phyloP scores from a whole-genome alignment of 305 asterid genomes.

The Solanum hybrid region DNA sequence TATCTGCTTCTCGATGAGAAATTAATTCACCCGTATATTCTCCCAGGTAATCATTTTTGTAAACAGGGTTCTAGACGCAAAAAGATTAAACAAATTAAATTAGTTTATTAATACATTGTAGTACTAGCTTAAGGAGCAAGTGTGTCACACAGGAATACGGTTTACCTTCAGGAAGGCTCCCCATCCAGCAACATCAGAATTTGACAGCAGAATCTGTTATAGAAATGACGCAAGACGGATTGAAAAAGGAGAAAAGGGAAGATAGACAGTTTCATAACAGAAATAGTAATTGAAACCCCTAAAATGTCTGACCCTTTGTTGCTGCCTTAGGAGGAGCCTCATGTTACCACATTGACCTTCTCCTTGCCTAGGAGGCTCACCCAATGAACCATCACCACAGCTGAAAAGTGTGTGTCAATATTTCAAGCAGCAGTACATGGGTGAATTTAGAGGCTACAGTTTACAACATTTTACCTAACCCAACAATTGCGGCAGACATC shows the following conservation, averaged over 20 bases:
- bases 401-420: slow-evolving; percentile 34
- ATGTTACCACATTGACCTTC: slow-evolving; percentile 94
- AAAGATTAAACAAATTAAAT: background rate
- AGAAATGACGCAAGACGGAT: background rate
- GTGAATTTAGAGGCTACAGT: background rate
- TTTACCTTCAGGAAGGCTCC: slow-evolving; percentile 95
- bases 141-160: background rate
- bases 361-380: slow-evolving; percentile 86
- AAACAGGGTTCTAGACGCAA: slow-evolving; percentile 58
- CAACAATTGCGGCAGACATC: slow-evolving; percentile 99
- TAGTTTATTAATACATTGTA: background rate
- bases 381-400: slow-evolving; percentile 82
- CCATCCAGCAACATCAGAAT: slow-evolving; percentile 97
- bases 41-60: slow-evolving; percentile 91
- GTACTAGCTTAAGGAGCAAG: background rate
- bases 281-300: slow-evolving; percentile 1
- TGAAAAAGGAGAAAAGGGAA: background rate
- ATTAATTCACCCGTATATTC: slow-evolving; percentile 97
- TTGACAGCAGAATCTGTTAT: slow-evolving; percentile 68
- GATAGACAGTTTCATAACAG: background rate
- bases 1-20: slow-evolving; percentile 97
- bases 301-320: slow-evolving; percentile 61
- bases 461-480: slow-evolving; percentile 57
- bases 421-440: background rate
- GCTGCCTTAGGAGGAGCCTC: slow-evolving; percentile 95